phyloP scores from a whole-genome alignment of 2,329 filamentous ascomycete species.

The Fusarium newnesense region DNA sequence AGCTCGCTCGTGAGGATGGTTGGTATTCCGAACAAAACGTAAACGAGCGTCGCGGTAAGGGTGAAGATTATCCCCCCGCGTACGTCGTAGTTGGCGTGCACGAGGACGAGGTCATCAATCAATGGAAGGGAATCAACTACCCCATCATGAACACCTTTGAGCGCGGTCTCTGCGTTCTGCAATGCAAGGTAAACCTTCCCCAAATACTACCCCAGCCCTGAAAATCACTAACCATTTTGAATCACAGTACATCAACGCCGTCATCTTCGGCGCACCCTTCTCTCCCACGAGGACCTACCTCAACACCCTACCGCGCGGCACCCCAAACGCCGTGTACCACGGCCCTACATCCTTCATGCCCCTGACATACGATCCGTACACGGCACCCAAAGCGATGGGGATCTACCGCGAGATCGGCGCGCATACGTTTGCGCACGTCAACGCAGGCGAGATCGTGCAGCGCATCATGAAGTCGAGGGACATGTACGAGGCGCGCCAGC shows the following conservation, averaged over 20 bases:
- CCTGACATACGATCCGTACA: slow-evolving; percentile 82
- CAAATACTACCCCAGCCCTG: background rate
- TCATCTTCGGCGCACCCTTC: slow-evolving; percentile 92
- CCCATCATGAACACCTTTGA: slow-evolving; percentile 99
- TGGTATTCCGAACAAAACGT: slow-evolving; percentile 78
- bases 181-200: slow-evolving; percentile 76
- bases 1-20: slow-evolving; percentile 71
- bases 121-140: slow-evolving; percentile 97
- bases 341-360: slow-evolving; percentile 95
- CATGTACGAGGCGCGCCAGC: slow-evolving; percentile 91
- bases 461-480: slow-evolving; percentile 88
- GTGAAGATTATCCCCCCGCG: slow-evolving; percentile 80
- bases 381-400: slow-evolving; percentile 80
- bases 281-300: slow-evolving; percentile 84
- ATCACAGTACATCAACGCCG: slow-evolving; percentile 81
- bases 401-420: slow-evolving; percentile 83
- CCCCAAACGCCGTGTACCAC: slow-evolving; percentile 87
- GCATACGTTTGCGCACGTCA: slow-evolving; percentile 87
- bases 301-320: slow-evolving; percentile 75
- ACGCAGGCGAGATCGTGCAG: slow-evolving; percentile 90
- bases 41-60: slow-evolving; percentile 71
- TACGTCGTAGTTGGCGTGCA: slow-evolving; percentile 95
- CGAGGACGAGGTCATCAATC: slow-evolving; percentile 93
- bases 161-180: slow-evolving; percentile 91
- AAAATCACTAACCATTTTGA: slow-evolving; percentile 10